Evolutionary conservation across 805 yeast species (phyloP), one percentile per base, ranked within the genome.

Genomic region (Sporopachydermia quercuum): DNA sequence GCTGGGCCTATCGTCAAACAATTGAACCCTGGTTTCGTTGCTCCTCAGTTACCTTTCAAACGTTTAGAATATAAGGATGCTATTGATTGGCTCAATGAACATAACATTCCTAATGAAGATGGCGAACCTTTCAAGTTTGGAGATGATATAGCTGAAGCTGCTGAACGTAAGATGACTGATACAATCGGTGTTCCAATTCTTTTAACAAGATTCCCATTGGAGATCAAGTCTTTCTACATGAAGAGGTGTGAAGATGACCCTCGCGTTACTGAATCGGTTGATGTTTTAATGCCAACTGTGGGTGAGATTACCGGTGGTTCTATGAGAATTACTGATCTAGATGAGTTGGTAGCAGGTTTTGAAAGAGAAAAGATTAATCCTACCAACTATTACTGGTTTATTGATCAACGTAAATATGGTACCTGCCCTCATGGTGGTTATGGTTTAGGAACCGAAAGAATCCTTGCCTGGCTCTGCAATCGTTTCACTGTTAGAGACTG

Each of bases 261-360:
- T 44, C 74, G 96, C 55, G 96, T 91, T 53, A 91, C 99, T 42
- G 98, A 93, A 65, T 83, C 95, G 39, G 98, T 91, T 36, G 99
- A 91, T 62, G 96, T 91, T 30, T 71, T 91, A 58, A 87, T 91
- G 96, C 99, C 99, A 53, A 89, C 84, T 52, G 99, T 91, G 43
- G 99, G 99, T 58, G 99, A 91, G 66, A 81, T 91, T 54, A 84
- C 94, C 37, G 99, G 99, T 61, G 99, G 98, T 43, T 89, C 97
- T 37, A 91, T 91, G 99, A 87, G 99, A 74, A 86, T 85, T 49
- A 75, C 71, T 46, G 74, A 76, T 52, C 63, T 71, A 44, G 85
- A 84, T 36, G 97, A 89, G 62, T 70, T 91, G 51, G 58, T 81
- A 52, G 94, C 76, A 37, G 96, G 95, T 39, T 81, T 89, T 71